A percentile compares a stretch with the other conserved stretches of the same genome.
Evolutionary conservation across 495 filamentous ascomycete genomes (phyloP).

Genomic region (Pseudomonodictys pantanalensis): DNA sequence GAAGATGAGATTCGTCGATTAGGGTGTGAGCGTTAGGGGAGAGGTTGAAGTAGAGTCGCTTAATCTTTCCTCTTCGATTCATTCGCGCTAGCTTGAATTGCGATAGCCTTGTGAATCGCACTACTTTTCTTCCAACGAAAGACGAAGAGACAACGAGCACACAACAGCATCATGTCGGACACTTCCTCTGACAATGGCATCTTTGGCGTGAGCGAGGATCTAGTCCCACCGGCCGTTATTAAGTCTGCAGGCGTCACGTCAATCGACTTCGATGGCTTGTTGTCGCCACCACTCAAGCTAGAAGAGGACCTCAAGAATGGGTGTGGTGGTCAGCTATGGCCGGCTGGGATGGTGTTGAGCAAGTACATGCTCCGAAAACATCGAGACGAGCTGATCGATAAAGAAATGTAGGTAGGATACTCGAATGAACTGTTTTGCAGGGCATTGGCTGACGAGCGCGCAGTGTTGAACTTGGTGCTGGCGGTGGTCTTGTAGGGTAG

Average conservation of each 20-base stretch:
- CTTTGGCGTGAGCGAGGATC: constrained; percentile 57
- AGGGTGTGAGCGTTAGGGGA: too few relatives aligned
- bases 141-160: background rate
- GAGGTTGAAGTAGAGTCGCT: too few relatives aligned
- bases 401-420: constrained; percentile 66
- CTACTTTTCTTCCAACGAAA: too few relatives aligned
- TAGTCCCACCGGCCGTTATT: constrained; percentile 63
- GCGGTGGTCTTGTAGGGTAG: constrained; percentile 79
- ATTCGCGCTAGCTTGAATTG: too few relatives aligned
- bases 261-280: constrained; percentile 71
- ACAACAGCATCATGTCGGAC: constrained; percentile 14
- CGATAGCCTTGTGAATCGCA: too few relatives aligned
- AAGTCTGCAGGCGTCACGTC: constrained; percentile 61
- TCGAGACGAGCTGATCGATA: constrained; percentile 54
- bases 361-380: constrained; percentile 78
- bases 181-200: constrained; percentile 12
- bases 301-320: constrained; percentile 81
- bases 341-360: constrained; percentile 81
- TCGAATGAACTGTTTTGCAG: background rate
- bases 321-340: constrained; percentile 92
- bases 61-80: too few relatives aligned
- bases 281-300: constrained; percentile 65
- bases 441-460: constrained; percentile 14
- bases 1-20: too few relatives aligned
- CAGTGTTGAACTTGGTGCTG: constrained; percentile 90